Evolutionary conservation across 2,329 filamentous ascomycete species (phyloP), one percentile per base, ranked within the genome.

Genomic region (Monosporascus sp.): DNA sequence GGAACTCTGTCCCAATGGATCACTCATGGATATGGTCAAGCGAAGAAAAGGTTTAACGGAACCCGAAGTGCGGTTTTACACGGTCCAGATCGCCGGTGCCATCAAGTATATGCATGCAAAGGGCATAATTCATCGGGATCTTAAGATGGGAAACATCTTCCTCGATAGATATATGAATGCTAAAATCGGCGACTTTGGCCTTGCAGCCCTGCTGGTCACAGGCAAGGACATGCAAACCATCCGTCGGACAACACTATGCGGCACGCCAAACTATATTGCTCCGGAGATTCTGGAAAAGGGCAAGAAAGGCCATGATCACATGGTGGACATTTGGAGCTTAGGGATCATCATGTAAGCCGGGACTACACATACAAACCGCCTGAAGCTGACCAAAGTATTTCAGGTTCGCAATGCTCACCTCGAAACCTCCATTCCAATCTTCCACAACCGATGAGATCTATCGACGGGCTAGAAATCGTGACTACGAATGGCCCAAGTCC

Each of bases 81-180:
- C 94, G 56, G 85, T 99, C 41, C 94, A 99, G 71, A 91, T 97
- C 55, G 91, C 93, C 60, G 94, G 94, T 37, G 94, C 94, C 38
- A 93, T 99, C 72, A 97, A 97, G 72, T 99, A 99, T 68, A 89
- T 99, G 78, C 95, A 99, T 71, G 86, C 86, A 65, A 89, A 95
- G 68, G 94, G 93, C 60, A 95, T 99, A 57, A 96, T 97, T 49
- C 94, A 99, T 72, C 85, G 94, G 49, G 94, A 99, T 71, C 74
- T 99, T 63, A 99, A 99, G 74, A 97, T 97, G 78, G 95, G 94
- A 48, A 99, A 99, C 69, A 87, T 99, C 61, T 99, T 99, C 65
- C 79, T 99, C 50, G 94, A 99, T 70, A 84, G 84, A 51, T 80
- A 91, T 61, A 97, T 99, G 93, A 96, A 99, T 66, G 87, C 96